These are phyloP conservation scores for Protomyces pachydermus DNA, from an alignment of 1,139 yeast species.

Conservation along the genomic window DNA sequence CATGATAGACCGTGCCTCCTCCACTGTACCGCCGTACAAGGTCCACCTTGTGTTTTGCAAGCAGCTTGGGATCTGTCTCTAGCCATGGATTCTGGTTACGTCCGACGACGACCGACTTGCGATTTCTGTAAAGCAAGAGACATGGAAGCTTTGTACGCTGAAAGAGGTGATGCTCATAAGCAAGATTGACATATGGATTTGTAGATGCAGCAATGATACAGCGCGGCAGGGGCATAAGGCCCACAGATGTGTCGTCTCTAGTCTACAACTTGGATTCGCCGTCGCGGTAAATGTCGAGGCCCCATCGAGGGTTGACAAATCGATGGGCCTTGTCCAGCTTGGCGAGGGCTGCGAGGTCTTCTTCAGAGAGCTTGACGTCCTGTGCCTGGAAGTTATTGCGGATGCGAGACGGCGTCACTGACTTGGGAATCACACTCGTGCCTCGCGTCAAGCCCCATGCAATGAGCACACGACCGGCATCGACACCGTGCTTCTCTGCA, in stretches of 20 bases:
- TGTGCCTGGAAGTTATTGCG: conserved; percentile 43
- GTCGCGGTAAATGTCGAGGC: conserved; percentile 19
- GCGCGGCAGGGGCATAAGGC: neutral
- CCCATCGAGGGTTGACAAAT: conserved; percentile 23
- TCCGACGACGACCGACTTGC: conserved; percentile 88
- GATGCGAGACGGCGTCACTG: conserved; percentile 36
- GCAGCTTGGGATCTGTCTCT: conserved; percentile 65
- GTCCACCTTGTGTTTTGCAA: conserved; percentile 56
- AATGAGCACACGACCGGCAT: conserved; percentile 60
- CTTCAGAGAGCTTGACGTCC: conserved; percentile 49
- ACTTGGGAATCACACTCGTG: conserved; percentile 66
- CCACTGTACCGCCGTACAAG: conserved; percentile 78
- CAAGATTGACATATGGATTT: conserved; percentile 74
- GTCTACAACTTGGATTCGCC: conserved; percentile 1
- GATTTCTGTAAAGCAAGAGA: conserved; percentile 66
- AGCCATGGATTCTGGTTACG: conserved; percentile 94
- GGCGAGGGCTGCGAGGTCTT: conserved; percentile 45
- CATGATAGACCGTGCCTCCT: conserved; percentile 97
- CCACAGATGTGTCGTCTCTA: neutral
- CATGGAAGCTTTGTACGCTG: conserved; percentile 43
- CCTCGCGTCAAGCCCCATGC: conserved; percentile 66
- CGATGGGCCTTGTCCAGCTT: conserved; percentile 23
- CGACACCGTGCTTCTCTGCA: conserved; percentile 51
- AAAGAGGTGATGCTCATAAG: conserved; percentile 76
- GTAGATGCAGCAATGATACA: conserved; percentile 44